A percentile compares a stretch with the other conserved stretches of the same genome.
phyloP scores from a whole-genome alignment of 1,284 basidiomycete species.

The Cystobasidium pallidum region DNA sequence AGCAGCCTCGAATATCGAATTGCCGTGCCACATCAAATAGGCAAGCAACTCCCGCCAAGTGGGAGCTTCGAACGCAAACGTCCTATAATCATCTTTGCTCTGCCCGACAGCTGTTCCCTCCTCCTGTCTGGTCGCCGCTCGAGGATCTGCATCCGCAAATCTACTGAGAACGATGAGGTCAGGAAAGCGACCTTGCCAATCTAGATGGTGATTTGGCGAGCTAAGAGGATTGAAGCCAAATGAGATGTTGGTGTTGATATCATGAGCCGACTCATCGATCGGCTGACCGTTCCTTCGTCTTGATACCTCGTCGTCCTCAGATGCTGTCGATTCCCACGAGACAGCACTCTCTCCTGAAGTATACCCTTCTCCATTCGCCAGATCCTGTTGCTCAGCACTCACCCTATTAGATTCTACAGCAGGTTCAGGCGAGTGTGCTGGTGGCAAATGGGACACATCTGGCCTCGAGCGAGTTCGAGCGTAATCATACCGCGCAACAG shows the following conservation, averaged over 20 bases:
- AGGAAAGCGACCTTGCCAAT: conserved; percentile 42
- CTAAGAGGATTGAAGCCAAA: conserved; percentile 43
- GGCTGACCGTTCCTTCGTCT: background rate
- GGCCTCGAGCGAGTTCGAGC: background rate
- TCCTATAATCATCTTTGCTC: conserved; percentile 34
- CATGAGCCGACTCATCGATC: conserved; percentile 26
- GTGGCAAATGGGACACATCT: conserved; percentile 16
- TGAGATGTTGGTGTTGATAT: conserved; percentile 40
- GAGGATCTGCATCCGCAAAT: conserved; percentile 15
- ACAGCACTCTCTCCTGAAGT: conserved; percentile 32
- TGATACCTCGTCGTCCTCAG: conserved; percentile 8
- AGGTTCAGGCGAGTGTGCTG: conserved; percentile 27
- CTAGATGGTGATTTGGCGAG: conserved; percentile 26
- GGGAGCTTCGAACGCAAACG: conserved; percentile 38
- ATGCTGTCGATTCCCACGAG: conserved; percentile 33
- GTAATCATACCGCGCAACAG: conserved; percentile 36
- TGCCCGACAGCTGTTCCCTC: background rate
- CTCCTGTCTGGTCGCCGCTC: background rate
- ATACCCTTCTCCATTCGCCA: conserved; percentile 19
- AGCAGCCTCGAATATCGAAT: conserved; percentile 32
- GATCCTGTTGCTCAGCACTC: conserved; percentile 6
- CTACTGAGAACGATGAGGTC: conserved; percentile 31
- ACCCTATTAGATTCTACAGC: background rate
- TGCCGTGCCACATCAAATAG: conserved; percentile 44
- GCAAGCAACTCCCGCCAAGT: conserved; percentile 41